phyloP scores from a whole-genome alignment of 164 flowering plant species.

The Tetrastigma voinierianum region DNA sequence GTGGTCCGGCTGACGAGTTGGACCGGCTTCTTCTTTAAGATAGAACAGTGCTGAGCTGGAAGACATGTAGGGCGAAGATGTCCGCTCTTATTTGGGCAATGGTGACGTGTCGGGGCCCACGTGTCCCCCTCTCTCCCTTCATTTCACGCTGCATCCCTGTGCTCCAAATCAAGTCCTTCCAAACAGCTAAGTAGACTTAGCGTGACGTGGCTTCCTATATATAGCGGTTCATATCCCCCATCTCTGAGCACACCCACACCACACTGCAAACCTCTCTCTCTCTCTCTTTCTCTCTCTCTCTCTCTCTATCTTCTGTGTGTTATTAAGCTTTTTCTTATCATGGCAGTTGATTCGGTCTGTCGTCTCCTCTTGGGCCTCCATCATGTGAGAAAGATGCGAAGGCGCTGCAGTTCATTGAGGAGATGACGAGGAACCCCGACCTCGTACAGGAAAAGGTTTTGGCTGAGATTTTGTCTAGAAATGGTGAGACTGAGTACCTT shows the following conservation, averaged over 20 bases:
- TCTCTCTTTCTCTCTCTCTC: not conserved
- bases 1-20: conserved; percentile 24
- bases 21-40: conserved; percentile 1
- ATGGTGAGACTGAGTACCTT: conserved; percentile 65
- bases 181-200: not conserved
- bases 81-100: not conserved
- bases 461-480: conserved; percentile 48
- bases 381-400: conserved; percentile 50
- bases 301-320: no score
- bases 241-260: not conserved
- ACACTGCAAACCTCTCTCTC: no score
- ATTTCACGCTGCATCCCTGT: not conserved
- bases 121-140: conserved; percentile 9
- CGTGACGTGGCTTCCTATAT: not conserved
- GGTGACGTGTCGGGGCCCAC: conserved; percentile 23
- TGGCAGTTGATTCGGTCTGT: conserved; percentile 27
- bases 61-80: conserved; percentile 18
- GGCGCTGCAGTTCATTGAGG: conserved; percentile 64
- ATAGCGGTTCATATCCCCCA: not conserved
- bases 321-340: conserved; percentile 12
- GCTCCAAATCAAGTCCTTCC: conserved; percentile 7
- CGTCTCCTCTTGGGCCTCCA: conserved; percentile 30
- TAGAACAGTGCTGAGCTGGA: conserved; percentile 20
- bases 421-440: conserved; percentile 54
- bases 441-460: conserved; percentile 55